Evolutionary conservation across 768 basidiomycete species (phyloP).

Genomic region (Termitomyces sp.): DNA sequence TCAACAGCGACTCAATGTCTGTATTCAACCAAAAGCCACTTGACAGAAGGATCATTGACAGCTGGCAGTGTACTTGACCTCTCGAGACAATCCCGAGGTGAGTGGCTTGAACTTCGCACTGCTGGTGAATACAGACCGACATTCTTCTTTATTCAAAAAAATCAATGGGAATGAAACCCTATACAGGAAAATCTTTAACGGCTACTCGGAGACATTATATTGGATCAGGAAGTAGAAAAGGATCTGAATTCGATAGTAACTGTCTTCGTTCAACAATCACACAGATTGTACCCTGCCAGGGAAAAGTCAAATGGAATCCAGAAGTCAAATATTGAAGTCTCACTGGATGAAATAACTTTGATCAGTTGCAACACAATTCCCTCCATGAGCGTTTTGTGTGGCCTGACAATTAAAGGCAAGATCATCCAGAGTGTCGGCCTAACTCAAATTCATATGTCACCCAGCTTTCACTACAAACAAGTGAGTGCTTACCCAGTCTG

Average conservation of each 20-base stretch:
- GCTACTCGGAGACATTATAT: background rate
- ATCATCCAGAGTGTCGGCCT: slow-evolving; percentile 40
- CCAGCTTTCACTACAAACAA: background rate
- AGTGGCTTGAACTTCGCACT: no score
- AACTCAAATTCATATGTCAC: background rate
- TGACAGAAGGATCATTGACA: no score
- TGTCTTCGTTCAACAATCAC: background rate
- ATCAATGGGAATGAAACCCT: no score
- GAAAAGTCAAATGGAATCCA: background rate
- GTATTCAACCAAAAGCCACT: no score
- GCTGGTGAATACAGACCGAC: no score
- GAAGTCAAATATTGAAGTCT: slow-evolving; percentile 18
- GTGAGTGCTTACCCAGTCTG: slow-evolving; percentile 38
- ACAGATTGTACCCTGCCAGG: background rate
- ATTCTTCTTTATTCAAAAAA: no score
- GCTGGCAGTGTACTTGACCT: no score
- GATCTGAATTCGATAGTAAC: background rate
- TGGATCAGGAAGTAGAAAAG: background rate
- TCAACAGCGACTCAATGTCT: no score
- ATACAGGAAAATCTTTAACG: background rate
- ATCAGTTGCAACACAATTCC: slow-evolving; percentile 45
- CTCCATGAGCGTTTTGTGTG: slow-evolving; percentile 49
- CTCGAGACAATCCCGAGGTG: no score
- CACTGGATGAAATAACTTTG: slow-evolving; percentile 51
- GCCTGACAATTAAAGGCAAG: slow-evolving; percentile 48